Conservation (phyloP, 2,329 filamentous ascomycete genomes). For the Tolypocladium nubicola region DNA sequence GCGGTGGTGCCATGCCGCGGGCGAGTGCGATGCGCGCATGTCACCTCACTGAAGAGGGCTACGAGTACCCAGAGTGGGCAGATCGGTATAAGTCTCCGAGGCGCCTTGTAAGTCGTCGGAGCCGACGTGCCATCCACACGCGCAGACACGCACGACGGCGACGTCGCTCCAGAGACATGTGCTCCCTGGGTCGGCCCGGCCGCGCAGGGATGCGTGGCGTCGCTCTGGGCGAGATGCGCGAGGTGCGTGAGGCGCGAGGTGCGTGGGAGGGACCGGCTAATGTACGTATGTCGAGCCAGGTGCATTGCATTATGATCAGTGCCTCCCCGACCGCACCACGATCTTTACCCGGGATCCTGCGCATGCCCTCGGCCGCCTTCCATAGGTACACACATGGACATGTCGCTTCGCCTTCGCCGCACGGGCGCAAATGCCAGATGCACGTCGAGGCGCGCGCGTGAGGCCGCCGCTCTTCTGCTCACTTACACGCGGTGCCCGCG, state of each 20-base stretch:
- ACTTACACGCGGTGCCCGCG: background rate
- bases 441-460: background rate
- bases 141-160: background rate
- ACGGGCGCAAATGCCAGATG: background rate
- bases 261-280: background rate
- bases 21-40: background rate
- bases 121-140: background rate
- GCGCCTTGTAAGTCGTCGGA: background rate
- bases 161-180: background rate
- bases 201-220: background rate
- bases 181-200: background rate
- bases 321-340: background rate
- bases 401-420: background rate
- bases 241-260: background rate
- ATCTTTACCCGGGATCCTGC: background rate
- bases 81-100: background rate
- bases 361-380: background rate
- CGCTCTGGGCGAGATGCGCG: background rate
- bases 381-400: background rate
- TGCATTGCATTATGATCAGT: background rate
- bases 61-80: background rate
- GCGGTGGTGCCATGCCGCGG: background rate
- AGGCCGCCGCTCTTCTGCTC: background rate
- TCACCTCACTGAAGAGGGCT: background rate
- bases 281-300: constrained; percentile 5